Conservation (phyloP, 2,329 filamentous ascomycete genomes). For the Trichophyton rubrum region DNA sequence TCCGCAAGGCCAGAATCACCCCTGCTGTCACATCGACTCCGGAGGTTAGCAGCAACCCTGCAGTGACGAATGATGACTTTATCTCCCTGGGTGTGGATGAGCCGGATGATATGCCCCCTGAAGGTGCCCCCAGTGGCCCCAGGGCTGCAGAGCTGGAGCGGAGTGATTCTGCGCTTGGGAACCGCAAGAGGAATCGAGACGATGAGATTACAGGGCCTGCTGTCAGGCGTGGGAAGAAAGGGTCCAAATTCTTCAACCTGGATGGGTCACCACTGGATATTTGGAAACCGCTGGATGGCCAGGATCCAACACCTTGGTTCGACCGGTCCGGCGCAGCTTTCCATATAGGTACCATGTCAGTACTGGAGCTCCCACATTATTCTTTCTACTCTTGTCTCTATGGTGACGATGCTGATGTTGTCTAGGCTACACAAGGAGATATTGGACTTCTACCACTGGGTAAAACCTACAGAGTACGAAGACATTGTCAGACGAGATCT, state of each 20-base stretch:
- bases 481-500: slow-evolving; percentile 60
- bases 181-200: slow-evolving; percentile 61
- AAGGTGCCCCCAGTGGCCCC: slow-evolving; percentile 28
- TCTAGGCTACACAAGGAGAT: slow-evolving; percentile 80
- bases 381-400: too few relatives aligned
- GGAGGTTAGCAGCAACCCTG: slow-evolving; percentile 42
- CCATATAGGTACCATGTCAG: slow-evolving; percentile 26
- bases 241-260: slow-evolving; percentile 35
- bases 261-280: slow-evolving; percentile 40
- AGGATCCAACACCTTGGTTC: slow-evolving; percentile 51
- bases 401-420: background rate
- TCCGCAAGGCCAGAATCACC: slow-evolving; percentile 69
- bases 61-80: slow-evolving; percentile 60
- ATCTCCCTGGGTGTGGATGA: slow-evolving; percentile 53
- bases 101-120: slow-evolving; percentile 18
- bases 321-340: slow-evolving; percentile 18
- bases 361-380: background rate
- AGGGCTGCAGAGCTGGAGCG: slow-evolving; percentile 17
- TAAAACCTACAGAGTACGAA: slow-evolving; percentile 66
- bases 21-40: slow-evolving; percentile 29
- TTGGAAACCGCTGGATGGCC: slow-evolving; percentile 39
- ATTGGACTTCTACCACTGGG: slow-evolving; percentile 74
- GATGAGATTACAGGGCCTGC: slow-evolving; percentile 46
- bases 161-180: slow-evolving; percentile 42
- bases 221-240: slow-evolving; percentile 38